Base-by-base conservation (phyloP, 176 grass and related monocot genomes). In the Ensete ventricosum region DNA sequence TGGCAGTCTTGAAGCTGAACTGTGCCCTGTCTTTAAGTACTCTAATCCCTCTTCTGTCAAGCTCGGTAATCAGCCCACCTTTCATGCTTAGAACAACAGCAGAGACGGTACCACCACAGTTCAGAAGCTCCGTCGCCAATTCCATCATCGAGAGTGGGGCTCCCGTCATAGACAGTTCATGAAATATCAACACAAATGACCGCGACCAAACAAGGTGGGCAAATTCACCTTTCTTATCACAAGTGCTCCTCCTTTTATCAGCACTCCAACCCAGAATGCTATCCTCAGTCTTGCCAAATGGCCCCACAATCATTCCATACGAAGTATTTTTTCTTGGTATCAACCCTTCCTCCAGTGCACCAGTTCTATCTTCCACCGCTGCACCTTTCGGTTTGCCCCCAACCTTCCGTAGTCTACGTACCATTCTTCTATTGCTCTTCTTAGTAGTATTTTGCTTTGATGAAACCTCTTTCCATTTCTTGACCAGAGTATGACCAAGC, bases 81-180 rank as follows among this genome's bases (percentile, higher is more conserved):
- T 80, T 87, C 62, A 54, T 82, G 73, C 73, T 87, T 54, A 87
- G 23, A 13, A 83, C 64, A 0, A 87, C 76, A 11, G 69, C 85
- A 16, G 80, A 87, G 17, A 87, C 85, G 23, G 10, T 74, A 50
- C 76, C 85, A 2, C 85, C 85, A 50, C 85, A 87, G 50, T 80
- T 82, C 62, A 87, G 25, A 14, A 87, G 55, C 63, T 87, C 85
- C 21, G 80, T 79, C 24, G 80, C 85, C 76, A 87, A 64, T 78
- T 87, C 85, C 80, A 87, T 83, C 85, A 87, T 87, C 2, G 85
- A 82, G 72, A 87, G 52, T 20, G 85, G 85, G 8, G 85, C 85
- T 70, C 85, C 85, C 0, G 85, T 87, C 76, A 87, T 87, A 16
- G 85, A 87, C 59, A 87, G 85, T 49, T 87, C 85, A 67, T 87